Evolutionary conservation across 2,329 filamentous ascomycete genomes (phyloP).

Genomic region (Penicillium sp.): DNA sequence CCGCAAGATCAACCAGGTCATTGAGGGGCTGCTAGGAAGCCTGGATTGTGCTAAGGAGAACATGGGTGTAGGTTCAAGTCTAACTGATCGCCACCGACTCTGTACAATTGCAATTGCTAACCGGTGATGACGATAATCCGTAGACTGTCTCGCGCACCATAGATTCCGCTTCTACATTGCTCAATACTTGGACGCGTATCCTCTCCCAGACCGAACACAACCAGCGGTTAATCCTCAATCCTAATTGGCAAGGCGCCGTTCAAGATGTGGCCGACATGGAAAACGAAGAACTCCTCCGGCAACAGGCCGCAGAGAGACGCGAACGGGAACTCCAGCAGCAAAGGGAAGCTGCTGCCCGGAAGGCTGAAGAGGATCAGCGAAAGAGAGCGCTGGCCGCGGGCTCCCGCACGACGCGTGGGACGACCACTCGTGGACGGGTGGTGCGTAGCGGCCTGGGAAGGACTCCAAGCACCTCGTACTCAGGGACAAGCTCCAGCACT

Average conservation of each 20-base stretch:
- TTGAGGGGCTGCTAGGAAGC: conserved; percentile 53
- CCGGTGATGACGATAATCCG: no score
- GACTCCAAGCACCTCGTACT: no score
- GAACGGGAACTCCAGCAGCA: conserved; percentile 70
- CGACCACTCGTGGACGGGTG: no score
- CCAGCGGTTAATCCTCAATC: conserved; percentile 79
- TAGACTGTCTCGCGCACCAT: conserved; percentile 80
- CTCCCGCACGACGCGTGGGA: no score
- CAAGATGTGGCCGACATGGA: conserved; percentile 79
- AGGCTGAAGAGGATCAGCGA: conserved; percentile 47
- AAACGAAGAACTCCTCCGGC: conserved; percentile 62
- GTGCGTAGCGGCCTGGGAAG: conserved; percentile 34
- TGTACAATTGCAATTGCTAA: no score
- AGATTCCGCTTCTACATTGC: conserved; percentile 72
- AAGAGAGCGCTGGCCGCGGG: no score
- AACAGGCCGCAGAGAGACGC: conserved; percentile 67
- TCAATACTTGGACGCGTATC: conserved; percentile 93
- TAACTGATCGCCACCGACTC: no score
- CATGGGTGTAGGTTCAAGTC: no score
- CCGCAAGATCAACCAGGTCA: conserved; percentile 74
- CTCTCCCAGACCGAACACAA: conserved; percentile 96
- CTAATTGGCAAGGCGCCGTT: conserved; percentile 78
- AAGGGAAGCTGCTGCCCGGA: conserved; percentile 56
- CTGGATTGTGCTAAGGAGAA: conserved; percentile 42
- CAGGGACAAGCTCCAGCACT: no score